Evolutionary conservation across 2,329 filamentous ascomycete species (phyloP).

Genomic region (Triangularia verruculosa): DNA sequence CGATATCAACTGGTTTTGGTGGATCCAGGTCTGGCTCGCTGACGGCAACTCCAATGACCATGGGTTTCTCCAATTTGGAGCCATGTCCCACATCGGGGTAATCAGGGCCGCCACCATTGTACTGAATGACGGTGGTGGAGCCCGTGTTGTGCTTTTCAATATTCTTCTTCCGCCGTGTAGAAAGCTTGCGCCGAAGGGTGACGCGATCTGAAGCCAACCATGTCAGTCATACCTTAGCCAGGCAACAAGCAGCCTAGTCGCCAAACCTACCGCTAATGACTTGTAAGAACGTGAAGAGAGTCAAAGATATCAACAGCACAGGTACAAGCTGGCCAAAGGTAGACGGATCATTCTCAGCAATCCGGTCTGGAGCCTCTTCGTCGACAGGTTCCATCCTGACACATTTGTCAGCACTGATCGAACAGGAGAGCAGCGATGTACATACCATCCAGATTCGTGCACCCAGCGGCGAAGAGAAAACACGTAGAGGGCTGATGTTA

Average conservation of each 20-base stretch:
- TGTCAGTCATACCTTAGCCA: background rate
- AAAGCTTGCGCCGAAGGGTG: background rate
- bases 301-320: slow-evolving; percentile 31
- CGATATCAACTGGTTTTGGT: background rate
- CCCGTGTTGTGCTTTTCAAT: slow-evolving; percentile 3
- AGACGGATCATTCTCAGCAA: slow-evolving; percentile 33
- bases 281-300: slow-evolving; percentile 33
- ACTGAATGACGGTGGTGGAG: background rate
- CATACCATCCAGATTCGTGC: slow-evolving; percentile 25
- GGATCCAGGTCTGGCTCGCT: background rate
- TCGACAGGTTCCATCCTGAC: background rate
- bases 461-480: slow-evolving; percentile 32
- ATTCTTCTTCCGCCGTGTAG: slow-evolving; percentile 1
- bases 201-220: background rate
- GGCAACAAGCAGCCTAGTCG: background rate
- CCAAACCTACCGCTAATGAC: slow-evolving; percentile 24
- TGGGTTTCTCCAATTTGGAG: background rate
- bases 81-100: background rate
- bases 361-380: slow-evolving; percentile 14
- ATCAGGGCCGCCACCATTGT: background rate
- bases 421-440: background rate
- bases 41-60: background rate
- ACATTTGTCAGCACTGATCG: background rate
- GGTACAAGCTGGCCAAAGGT: slow-evolving; percentile 38
- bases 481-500: slow-evolving; percentile 28